Evolutionary conservation across 352 stramenopile genomes (phyloP).

Genomic region (Blastocystis sp.): DNA sequence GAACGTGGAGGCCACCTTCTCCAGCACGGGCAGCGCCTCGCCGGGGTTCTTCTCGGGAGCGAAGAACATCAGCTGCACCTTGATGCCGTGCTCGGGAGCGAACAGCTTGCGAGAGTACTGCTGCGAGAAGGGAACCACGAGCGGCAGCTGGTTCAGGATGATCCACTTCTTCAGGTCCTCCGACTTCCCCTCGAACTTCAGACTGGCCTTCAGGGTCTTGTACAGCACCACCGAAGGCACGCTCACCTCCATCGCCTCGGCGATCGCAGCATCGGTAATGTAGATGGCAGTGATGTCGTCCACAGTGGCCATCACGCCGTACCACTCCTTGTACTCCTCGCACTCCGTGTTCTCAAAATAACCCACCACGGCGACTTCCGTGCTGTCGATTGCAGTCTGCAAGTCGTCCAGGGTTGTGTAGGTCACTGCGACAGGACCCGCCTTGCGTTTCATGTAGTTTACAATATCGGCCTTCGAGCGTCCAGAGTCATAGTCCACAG

Average conservation of each 20-base stretch:
- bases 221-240: conserved; percentile 24
- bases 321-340: conserved; percentile 59
- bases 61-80: conserved; percentile 80
- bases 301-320: conserved; percentile 8
- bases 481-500: conserved; percentile 79
- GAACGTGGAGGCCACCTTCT: conserved; percentile 72
- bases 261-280: conserved; percentile 25
- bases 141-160: conserved; percentile 73
- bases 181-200: conserved; percentile 3
- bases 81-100: conserved; percentile 71
- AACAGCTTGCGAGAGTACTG: conserved; percentile 84
- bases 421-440: conserved; percentile 76
- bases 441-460: conserved; percentile 76
- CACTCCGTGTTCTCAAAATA: conserved; percentile 50
- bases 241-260: conserved; percentile 33
- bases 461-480: conserved; percentile 77
- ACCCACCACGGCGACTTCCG: conserved; percentile 60
- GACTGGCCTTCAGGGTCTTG: background rate
- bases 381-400: conserved; percentile 71
- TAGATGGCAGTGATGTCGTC: conserved; percentile 56
- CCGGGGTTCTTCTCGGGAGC: conserved; percentile 70
- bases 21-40: conserved; percentile 71
- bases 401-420: conserved; percentile 75
- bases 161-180: conserved; percentile 56
- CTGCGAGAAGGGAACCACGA: conserved; percentile 81